phyloP scores from a whole-genome alignment of 1,139 yeast species.

The Taphrina deformans region DNA sequence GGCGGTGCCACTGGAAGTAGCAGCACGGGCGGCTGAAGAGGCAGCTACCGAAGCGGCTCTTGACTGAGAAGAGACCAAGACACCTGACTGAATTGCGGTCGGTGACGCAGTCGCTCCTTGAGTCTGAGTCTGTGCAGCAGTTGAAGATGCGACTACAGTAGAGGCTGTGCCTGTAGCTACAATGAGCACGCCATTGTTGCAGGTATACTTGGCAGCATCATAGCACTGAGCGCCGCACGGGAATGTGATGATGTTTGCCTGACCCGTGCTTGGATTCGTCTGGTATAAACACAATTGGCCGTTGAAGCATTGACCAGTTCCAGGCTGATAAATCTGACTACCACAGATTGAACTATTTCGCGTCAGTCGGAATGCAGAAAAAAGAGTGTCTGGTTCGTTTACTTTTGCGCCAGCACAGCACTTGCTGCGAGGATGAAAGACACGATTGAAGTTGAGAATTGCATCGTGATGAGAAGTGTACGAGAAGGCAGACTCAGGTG shows the following conservation, averaged over 20 bases:
- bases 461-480: neutral
- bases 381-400: neutral
- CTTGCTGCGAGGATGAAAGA: conserved; percentile 14
- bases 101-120: conserved; percentile 29
- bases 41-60: conserved; percentile 18
- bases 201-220: conserved; percentile 29
- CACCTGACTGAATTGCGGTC: conserved; percentile 15
- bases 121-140: conserved; percentile 14
- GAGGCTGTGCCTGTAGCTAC: conserved; percentile 20
- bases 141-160: neutral
- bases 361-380: neutral
- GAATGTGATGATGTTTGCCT: conserved; percentile 19
- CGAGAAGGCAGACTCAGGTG: neutral
- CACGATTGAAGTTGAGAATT: neutral
- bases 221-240: conserved; percentile 27
- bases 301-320: conserved; percentile 26
- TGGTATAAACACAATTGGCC: conserved; percentile 23
- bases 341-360: conserved; percentile 23
- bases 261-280: conserved; percentile 18
- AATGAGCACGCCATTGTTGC: conserved; percentile 12
- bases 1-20: conserved; percentile 1
- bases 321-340: conserved; percentile 24
- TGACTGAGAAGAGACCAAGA: conserved; percentile 17
- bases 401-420: conserved; percentile 19
- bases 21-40: conserved; percentile 3